phyloP scores from a whole-genome alignment of 192 early-diverging fungal species.

The Coemansia erecta region DNA sequence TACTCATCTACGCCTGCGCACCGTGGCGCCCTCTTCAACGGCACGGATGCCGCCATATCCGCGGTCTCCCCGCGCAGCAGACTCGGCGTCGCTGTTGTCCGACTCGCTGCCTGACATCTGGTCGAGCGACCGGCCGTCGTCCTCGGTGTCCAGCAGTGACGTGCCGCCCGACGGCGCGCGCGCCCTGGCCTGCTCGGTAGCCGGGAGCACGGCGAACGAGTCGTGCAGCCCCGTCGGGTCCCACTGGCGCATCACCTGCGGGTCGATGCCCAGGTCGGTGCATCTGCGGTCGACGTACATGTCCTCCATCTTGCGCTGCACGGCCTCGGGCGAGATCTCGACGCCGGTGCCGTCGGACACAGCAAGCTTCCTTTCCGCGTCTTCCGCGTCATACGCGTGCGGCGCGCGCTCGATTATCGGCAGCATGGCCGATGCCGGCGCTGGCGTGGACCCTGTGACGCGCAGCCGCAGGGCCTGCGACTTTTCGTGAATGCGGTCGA shows the following conservation, averaged over 20 bases:
- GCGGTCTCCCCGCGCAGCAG: not conserved
- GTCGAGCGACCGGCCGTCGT: not conserved
- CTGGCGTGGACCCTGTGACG: not conserved
- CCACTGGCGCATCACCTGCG: constrained; percentile 22
- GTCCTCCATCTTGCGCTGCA: constrained; percentile 26
- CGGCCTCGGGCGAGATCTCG: not conserved
- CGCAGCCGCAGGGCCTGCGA: constrained; percentile 2
- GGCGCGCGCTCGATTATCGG: not conserved
- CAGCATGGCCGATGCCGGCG: not conserved
- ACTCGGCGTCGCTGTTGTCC: constrained; percentile 6
- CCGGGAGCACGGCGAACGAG: not conserved
- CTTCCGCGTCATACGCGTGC: too few relatives aligned
- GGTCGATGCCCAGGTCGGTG: constrained; percentile 29
- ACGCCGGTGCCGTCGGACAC: too few relatives aligned
- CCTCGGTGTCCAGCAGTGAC: not conserved
- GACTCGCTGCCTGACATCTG: constrained; percentile 8
- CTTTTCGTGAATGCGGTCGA: constrained; percentile 17
- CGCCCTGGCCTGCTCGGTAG: not conserved
- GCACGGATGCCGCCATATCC: not conserved
- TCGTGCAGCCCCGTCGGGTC: constrained; percentile 32
- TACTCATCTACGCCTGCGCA: not conserved
- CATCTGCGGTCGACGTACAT: constrained; percentile 29
- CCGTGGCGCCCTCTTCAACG: constrained; percentile 1
- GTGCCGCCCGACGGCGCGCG: not conserved
- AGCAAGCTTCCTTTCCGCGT: too few relatives aligned